Base-by-base conservation (phyloP, 148 eudicot species). In the Rheum nobile region DNA sequence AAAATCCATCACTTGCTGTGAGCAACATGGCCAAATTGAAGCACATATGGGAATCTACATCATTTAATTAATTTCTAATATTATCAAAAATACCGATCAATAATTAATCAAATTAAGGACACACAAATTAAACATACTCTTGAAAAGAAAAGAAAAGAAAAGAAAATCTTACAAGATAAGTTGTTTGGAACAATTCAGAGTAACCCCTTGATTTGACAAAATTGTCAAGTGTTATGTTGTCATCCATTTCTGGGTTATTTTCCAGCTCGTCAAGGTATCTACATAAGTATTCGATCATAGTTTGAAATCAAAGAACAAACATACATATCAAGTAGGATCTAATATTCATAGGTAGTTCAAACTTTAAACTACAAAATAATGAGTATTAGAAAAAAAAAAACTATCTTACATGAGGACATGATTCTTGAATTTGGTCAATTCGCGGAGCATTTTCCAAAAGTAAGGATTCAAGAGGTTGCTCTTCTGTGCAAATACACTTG, bases 241-340 rank as follows among this genome's bases (percentile, higher is more conserved):
- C 83, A 52, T 92, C 89, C 38, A 85, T 77, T 28, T 91, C 98
- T 8, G 86, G 86, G 74, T 90, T 90, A 69, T 77, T 86, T 34
- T 91, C 96, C 37, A 84, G 83, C 71, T 87, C 90, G 75, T 91
- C 93, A 74, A 95, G 89, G 75, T 91, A 95, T 79, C 98, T 91
- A 42, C 72, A 43, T 8, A 19, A 13, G 0, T n/a, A n/a, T n/a
- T n/a, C n/a, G n/a, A n/a, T n/a, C n/a, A n/a, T n/a, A n/a, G n/a
- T n/a, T n/a, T n/a, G n/a, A n/a, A n/a, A n/a, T n/a, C n/a, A n/a
- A n/a, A n/a, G n/a, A n/a, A n/a, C n/a, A n/a, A n/a, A n/a, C n/a
- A n/a, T n/a, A n/a, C n/a, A n/a, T n/a, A n/a, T n/a, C n/a, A n/a
- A n/a, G n/a, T n/a, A n/a, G n/a, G n/a, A n/a, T n/a, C n/a, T 9